Evolutionary conservation across 2,329 filamentous ascomycete genomes (phyloP), one percentile per base, ranked within the genome.

Genomic region (Rhexocercosporidium sp.): DNA sequence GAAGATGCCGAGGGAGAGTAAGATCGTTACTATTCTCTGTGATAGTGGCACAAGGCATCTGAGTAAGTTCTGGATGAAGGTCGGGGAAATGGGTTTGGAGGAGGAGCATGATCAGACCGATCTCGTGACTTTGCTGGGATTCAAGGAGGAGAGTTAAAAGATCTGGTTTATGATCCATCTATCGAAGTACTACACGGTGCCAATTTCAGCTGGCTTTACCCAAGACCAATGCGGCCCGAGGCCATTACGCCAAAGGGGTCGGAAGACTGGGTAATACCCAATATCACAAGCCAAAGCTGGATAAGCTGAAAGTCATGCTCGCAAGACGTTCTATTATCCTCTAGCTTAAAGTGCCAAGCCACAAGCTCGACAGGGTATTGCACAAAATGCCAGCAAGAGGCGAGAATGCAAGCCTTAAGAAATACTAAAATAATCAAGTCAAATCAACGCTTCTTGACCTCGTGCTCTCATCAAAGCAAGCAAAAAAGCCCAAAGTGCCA

Each of bases 1-100:
- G 76, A 81, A 82, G 49, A 80, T 94, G 69, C 91, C 90, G 67
- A 85, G 83, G 37, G 84, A 82, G 6, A 83, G 84, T 69, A 80
- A 84, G 46, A 87, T 96, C 49, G 92, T 94, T n/a, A 96, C 93
- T 0, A 83, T 96, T n/a, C 81, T 96, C 8, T 96, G 92, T 78
- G 93, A 96, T 80, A 88, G 87, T n/a, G 91, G 93, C n/a, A 89
- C 89, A 11, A 85, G 93, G 70, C 92, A 96, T 78, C 79, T 96
- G 61, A 94, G 90, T 80, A 95, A 94, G 79, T 94, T 96, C 76
- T 96, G 92, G 91, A 92, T 90, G 75, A 83, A 85, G 70, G 87
- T 93, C 62, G 90, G 87, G 25, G 86, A 89, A 61, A 82, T 91
- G 77, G 91, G 89, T 3, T 80, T 92, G 25, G 88, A 92, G 69